phyloP scores from a whole-genome alignment of 164 flowering plant species.

The Nelumbo lutea region DNA sequence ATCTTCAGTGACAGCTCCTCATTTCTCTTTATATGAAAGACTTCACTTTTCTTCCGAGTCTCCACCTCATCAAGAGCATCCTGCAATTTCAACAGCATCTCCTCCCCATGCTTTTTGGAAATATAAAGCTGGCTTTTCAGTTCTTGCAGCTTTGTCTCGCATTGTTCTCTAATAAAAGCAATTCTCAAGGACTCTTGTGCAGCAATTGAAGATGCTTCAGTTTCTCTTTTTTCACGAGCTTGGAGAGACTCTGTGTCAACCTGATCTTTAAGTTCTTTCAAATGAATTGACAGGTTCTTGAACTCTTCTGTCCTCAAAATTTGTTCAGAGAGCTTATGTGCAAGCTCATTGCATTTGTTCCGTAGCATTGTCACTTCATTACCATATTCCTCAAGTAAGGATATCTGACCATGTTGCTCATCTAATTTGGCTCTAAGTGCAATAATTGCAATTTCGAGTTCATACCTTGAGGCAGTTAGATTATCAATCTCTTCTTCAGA shows the following conservation, averaged over 20 bases:
- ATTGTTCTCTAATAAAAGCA: slow-evolving; percentile 88
- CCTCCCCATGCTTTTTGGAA: slow-evolving; percentile 86
- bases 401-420: slow-evolving; percentile 34
- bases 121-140: slow-evolving; percentile 63
- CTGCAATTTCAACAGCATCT: slow-evolving; percentile 82
- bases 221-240: slow-evolving; percentile 56
- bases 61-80: slow-evolving; percentile 83
- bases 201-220: slow-evolving; percentile 41
- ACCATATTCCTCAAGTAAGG: slow-evolving; percentile 25
- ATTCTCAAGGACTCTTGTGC: slow-evolving; percentile 78
- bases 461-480: slow-evolving; percentile 43
- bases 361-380: slow-evolving; percentile 39
- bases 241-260: slow-evolving; percentile 60
- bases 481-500: slow-evolving; percentile 39
- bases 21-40: slow-evolving; percentile 54
- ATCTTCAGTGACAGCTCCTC: slow-evolving; percentile 60
- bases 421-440: slow-evolving; percentile 49
- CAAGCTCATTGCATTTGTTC: slow-evolving; percentile 42
- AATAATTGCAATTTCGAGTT: slow-evolving; percentile 42
- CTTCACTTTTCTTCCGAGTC: slow-evolving; percentile 74
- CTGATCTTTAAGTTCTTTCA: slow-evolving; percentile 85
- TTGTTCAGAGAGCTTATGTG: slow-evolving; percentile 71
- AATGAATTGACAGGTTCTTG: slow-evolving; percentile 70
- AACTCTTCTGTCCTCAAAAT: slow-evolving; percentile 78
- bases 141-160: slow-evolving; percentile 83